A percentile compares a stretch with the other conserved stretches of the same genome.
Conservation (phyloP, 1,139 yeast species). For the Yamadazyma kanchanaburiensis region DNA sequence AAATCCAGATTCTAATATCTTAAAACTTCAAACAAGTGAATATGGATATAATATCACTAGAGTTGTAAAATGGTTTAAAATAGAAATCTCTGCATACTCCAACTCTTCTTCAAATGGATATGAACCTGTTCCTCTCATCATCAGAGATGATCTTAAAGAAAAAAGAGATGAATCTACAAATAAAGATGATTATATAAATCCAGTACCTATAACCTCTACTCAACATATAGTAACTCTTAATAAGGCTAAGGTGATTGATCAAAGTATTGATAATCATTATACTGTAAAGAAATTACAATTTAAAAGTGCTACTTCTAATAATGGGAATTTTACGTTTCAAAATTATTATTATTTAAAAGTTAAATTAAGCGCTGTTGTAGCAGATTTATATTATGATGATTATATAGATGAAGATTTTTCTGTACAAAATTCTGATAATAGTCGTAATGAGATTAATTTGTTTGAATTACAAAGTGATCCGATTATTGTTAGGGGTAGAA, state of each 20-base stretch:
- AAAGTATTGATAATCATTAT: conserved; percentile 31
- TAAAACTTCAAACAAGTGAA: conserved; percentile 32
- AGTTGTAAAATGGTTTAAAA: conserved; percentile 38
- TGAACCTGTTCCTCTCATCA: conserved; percentile 30
- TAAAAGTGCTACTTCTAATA: conserved; percentile 62
- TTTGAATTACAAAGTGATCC: conserved; percentile 44
- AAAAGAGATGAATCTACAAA: conserved; percentile 17
- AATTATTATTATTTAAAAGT: conserved; percentile 53
- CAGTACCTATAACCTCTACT: conserved; percentile 18
- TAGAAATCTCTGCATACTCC: conserved; percentile 37
- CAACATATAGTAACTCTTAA: conserved; percentile 32
- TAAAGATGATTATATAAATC: conserved; percentile 19
- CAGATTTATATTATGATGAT: conserved; percentile 41
- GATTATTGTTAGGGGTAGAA: conserved; percentile 62
- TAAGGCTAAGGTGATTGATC: conserved; percentile 20
- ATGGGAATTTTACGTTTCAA: conserved; percentile 55
- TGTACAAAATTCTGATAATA: conserved; percentile 16
- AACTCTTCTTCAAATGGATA: conserved; percentile 20
- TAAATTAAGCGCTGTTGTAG: conserved; percentile 43
- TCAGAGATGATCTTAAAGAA: conserved; percentile 22
- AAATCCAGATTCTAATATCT: conserved; percentile 21
- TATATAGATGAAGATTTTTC: conserved; percentile 32
- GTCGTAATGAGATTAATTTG: conserved; percentile 32
- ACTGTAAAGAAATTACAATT: conserved; percentile 50
- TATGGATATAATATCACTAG: conserved; percentile 34